These are phyloP conservation scores for Echria macrotheca DNA, from an alignment of 495 filamentous ascomycete genomes.

Conservation along the genomic window DNA sequence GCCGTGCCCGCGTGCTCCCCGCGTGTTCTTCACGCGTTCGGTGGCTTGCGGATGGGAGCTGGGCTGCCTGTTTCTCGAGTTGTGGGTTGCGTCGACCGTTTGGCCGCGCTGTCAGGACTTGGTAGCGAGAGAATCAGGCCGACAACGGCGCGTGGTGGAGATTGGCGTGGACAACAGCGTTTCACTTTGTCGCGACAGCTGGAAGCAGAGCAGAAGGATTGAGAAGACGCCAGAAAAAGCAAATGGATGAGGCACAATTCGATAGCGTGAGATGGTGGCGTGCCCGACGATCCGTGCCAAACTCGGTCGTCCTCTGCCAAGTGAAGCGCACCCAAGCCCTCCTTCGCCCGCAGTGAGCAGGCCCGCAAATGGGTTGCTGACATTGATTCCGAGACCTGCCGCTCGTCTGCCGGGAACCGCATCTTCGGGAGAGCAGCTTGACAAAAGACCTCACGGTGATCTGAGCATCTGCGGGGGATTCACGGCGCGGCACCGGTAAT, in stretches of 20 bases:
- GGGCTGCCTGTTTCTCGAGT: neutral
- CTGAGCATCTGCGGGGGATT: too few species aligned
- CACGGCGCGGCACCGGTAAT: too few species aligned
- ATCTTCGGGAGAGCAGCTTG: too few species aligned
- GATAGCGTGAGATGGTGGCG: conserved; percentile 2
- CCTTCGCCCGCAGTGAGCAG: too few species aligned
- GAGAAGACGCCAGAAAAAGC: neutral
- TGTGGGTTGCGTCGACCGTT: too few species aligned
- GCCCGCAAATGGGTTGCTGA: too few species aligned
- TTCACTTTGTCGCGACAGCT: conserved; percentile 1
- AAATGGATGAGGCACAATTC: neutral
- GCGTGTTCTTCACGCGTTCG: neutral
- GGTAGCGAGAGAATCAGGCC: neutral
- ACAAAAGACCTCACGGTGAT: too few species aligned
- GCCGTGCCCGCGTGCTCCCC: neutral
- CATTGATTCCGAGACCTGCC: neutral
- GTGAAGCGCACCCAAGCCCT: neutral
- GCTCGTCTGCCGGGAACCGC: neutral
- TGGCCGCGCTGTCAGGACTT: too few species aligned
- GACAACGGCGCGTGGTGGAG: neutral
- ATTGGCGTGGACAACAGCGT: neutral
- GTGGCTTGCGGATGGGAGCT: neutral
- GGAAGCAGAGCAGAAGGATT: neutral
- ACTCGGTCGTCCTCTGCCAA: neutral
- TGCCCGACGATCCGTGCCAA: neutral